phyloP scores from a whole-genome alignment of 208 protist species.

The Spongospora subterranea region DNA sequence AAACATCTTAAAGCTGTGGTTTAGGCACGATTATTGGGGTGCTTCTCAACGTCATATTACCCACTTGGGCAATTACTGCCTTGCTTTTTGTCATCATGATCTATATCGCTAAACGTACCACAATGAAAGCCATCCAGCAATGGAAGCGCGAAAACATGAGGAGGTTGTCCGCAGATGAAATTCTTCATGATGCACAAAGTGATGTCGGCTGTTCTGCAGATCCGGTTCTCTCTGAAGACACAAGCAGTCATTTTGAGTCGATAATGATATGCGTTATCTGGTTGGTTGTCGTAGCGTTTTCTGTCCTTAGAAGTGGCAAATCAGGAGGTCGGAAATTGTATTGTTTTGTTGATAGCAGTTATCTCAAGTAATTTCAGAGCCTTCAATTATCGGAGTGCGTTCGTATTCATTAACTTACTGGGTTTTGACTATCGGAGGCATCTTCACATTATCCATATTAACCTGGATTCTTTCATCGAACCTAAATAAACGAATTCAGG shows the following conservation, averaged over 20 bases:
- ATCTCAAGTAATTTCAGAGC: background rate
- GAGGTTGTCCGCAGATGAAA: too few species aligned
- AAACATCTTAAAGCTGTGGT: background rate
- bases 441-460: too few species aligned
- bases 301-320: background rate
- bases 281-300: background rate
- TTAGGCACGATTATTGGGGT: slow-evolving; percentile 61
- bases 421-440: background rate
- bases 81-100: slow-evolving; percentile 44
- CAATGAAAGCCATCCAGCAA: background rate
- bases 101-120: slow-evolving; percentile 54
- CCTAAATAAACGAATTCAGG: too few species aligned
- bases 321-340: too few species aligned
- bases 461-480: too few species aligned
- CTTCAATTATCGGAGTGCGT: background rate
- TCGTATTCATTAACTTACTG: slow-evolving; percentile 10
- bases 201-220: too few species aligned
- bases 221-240: too few species aligned
- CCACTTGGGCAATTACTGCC: slow-evolving; percentile 53
- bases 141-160: too few species aligned
- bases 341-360: background rate
- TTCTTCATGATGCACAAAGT: too few species aligned
- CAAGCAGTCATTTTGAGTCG: too few species aligned
- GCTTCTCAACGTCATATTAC: slow-evolving; percentile 58
- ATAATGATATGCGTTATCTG: background rate